phyloP scores from a whole-genome alignment of 2,329 filamentous ascomycete genomes.

The Fusarium brachygibbosum region DNA sequence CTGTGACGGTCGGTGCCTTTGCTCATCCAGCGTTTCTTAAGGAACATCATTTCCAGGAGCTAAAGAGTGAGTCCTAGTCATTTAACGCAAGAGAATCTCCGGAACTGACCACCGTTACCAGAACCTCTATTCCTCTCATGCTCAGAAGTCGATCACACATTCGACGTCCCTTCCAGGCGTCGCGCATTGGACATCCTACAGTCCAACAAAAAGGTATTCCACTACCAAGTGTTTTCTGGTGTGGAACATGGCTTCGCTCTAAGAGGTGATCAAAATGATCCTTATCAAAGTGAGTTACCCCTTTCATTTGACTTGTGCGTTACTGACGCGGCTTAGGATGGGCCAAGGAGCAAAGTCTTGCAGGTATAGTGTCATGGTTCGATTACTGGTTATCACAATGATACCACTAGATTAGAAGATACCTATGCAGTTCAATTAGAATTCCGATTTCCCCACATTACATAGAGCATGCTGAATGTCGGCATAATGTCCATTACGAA shows the following conservation, averaged over 20 bases:
- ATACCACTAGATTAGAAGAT: background rate
- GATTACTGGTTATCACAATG: conserved; percentile 15
- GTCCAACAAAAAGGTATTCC: conserved; percentile 1
- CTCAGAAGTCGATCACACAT: conserved; percentile 15
- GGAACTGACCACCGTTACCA: background rate
- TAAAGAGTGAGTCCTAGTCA: background rate
- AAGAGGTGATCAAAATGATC: conserved; percentile 1
- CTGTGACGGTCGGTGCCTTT: conserved; percentile 7
- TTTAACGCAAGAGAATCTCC: too few relatives aligned
- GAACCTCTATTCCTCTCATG: conserved; percentile 13
- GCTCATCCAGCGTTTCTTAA: conserved; percentile 15
- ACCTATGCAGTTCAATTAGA: too few relatives aligned
- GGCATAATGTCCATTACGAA: too few relatives aligned
- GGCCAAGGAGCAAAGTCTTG: conserved; percentile 13
- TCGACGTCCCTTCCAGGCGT: conserved; percentile 12
- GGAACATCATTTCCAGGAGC: conserved; percentile 6
- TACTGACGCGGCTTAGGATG: background rate
- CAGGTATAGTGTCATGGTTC: conserved; percentile 13
- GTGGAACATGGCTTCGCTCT: conserved; percentile 16
- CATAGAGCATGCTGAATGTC: too few relatives aligned
- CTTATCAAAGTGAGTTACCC: conserved; percentile 7
- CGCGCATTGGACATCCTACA: conserved; percentile 12
- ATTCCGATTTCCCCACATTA: too few relatives aligned
- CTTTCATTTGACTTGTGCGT: too few relatives aligned
- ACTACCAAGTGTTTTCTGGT: conserved; percentile 12